Base-by-base conservation (phyloP, 2,329 filamentous ascomycete species). In the Lasiodiplodia sp. region DNA sequence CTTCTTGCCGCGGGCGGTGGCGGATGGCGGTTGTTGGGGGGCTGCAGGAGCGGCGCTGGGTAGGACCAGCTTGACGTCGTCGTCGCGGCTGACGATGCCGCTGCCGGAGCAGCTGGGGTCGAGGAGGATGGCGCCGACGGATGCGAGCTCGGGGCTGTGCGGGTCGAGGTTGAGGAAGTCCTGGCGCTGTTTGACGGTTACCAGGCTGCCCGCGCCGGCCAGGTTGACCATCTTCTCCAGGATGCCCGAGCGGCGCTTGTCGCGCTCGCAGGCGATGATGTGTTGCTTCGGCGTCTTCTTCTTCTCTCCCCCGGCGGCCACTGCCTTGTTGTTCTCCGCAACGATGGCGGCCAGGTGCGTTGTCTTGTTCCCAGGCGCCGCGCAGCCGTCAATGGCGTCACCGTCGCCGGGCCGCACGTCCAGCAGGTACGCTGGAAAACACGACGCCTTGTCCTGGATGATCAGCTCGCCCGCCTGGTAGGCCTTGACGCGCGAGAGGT, bases 81-180 rank as follows among this genome's bases (percentile, higher is more conserved):
- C 92, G 73, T 97, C 94, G 23, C 96, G 87, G 2, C 94, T 93
- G 28, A 97, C 89, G 68, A 99, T 99, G 0, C 96, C 96, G 76
- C 93, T 97, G 0, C 96, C 96, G 1, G 94, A 97, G 78, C 96
- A 99, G 77, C 93, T 97, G 0, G 96, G 96, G 77, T 99, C 96
- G 2, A 99, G 86, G 0, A 99, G 85, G 51, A 99, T 83, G 8
- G 91, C 91, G 0, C 89, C 88, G n/a, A 97, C 93, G n/a, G 88
- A 82, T 57, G 81, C 81, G 74, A 91, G 95, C 2, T 40, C 66
- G 6, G 44, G 28, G 7, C 57, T 86, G 78, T 1, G 87, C 85
- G 94, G 92, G 69, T 95, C 87, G 5, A 93, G 86, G 65, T 89
- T 89, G 16, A 97, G 81, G 73, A 98, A 98, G 77, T 99, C 94